Conservation (phyloP, 108 stramenopile genomes). For the Pseudonitzschia pungens region DNA sequence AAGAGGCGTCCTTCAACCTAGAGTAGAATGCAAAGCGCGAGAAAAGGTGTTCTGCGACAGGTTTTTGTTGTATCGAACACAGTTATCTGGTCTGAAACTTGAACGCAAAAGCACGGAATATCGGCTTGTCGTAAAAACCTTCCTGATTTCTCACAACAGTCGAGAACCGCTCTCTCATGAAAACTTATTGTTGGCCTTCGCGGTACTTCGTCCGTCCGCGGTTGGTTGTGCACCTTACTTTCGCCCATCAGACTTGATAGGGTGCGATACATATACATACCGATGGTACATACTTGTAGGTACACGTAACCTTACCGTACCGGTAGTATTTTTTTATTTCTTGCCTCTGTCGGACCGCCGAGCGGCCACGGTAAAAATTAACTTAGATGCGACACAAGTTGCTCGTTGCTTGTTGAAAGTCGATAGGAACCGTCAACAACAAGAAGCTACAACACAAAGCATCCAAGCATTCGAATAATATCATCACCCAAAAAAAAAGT, state of each 20-base stretch:
- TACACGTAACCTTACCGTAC: no score
- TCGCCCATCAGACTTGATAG: background rate
- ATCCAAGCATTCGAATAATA: no score
- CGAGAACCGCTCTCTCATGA: background rate
- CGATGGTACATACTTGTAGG: no score
- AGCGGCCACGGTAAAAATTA: no score
- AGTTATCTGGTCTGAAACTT: background rate
- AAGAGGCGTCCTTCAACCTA: background rate
- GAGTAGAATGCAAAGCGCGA: background rate
- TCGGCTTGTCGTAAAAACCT: background rate
- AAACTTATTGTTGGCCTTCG: slow-evolving; percentile 5
- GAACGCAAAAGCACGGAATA: background rate
- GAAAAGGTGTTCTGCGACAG: background rate
- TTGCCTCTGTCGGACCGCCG: no score
- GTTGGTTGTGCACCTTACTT: background rate
- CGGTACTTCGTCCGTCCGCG: background rate
- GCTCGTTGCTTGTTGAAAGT: no score
- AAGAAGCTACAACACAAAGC: no score
- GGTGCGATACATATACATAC: no score
- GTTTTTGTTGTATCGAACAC: background rate
- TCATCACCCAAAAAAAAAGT: background rate
- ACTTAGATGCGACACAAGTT: no score
- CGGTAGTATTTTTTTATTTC: no score
- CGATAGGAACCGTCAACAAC: no score
- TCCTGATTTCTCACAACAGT: no score